Evolutionary conservation across 2,329 filamentous ascomycete genomes (phyloP), one percentile per base, ranked within the genome.

Genomic region (Diaporthe capsici): DNA sequence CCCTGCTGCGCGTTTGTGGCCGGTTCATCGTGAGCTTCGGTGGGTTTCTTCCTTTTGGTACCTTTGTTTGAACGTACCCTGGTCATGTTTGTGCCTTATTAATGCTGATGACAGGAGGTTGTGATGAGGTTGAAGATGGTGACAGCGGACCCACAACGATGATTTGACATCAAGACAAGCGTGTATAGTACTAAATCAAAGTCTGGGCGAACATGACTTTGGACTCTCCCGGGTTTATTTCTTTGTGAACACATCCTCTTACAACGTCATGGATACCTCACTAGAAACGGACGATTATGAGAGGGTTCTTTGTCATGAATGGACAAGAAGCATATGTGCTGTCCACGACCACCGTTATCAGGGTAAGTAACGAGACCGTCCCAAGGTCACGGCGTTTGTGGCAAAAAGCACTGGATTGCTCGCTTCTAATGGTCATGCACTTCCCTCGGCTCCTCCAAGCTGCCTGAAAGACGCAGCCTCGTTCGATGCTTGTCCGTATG

Each of bases 381-480:
- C 10, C 0, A 37, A 31, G 2, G 7, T 51, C 31, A 58, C 13
- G 4, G 20, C 22, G 9, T 15, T 34, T n/a, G 12, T 15, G 22
- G 6, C 6, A 25, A 53, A 68, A 37, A 13, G 22, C 34, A 39
- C 20, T 53, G 20, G 1, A 68, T 37, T 53, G 44, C 13, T 68
- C 47, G 65, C 65, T 68, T 28, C 31, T 37, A 68, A 28, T 22
- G 17, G 7, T 53, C 31, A 53, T 68, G 65, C 47, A 68, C 13
- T 53, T 9, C 22, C 63, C 7, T 37, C 20, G 20, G 44, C 44
- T 51, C 20, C 25, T 51, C 44, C 7, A 8, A 31, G 31, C 31
- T 31, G 13, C 17, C 63, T 13, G 44, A 39, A 68, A 31, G 13
- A 68, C 25, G 31, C 31, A 53, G 63, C 44, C 63, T 68, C 15